Evolutionary conservation across 352 stramenopile species (phyloP).

Genomic region (Globisporangium middletonii): DNA sequence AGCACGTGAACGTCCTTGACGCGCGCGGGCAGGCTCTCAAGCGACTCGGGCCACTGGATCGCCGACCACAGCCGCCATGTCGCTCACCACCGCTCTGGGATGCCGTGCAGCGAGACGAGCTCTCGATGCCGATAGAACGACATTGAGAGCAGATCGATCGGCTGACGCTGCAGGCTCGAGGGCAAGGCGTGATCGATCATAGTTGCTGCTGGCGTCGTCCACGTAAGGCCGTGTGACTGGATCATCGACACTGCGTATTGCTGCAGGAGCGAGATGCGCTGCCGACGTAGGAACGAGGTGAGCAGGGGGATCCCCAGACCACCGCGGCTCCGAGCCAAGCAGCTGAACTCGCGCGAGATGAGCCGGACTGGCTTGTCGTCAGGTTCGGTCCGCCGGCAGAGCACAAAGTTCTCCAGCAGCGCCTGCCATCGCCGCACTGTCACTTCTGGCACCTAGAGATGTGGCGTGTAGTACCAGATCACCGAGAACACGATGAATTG

Average conservation of each 20-base stretch:
- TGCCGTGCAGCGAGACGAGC: background rate
- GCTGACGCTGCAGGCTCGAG: background rate
- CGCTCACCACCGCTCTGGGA: background rate
- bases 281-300: background rate
- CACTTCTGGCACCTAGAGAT: conserved; percentile 1
- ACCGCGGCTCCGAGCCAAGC: background rate
- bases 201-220: background rate
- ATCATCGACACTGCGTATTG: background rate
- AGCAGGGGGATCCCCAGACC: background rate
- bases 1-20: background rate
- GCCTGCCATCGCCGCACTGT: background rate
- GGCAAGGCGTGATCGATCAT: background rate
- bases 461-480: conserved; percentile 10
- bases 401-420: conserved; percentile 6
- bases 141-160: background rate
- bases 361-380: background rate
- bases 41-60: background rate
- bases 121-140: background rate
- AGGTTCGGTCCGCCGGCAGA: background rate
- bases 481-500: background rate
- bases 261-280: conserved; percentile 1
- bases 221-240: background rate
- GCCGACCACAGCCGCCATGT: background rate
- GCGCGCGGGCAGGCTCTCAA: background rate
- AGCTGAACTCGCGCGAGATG: background rate